Conservation (phyloP, 306 rosid species). For the Cucumis melo region DNA sequence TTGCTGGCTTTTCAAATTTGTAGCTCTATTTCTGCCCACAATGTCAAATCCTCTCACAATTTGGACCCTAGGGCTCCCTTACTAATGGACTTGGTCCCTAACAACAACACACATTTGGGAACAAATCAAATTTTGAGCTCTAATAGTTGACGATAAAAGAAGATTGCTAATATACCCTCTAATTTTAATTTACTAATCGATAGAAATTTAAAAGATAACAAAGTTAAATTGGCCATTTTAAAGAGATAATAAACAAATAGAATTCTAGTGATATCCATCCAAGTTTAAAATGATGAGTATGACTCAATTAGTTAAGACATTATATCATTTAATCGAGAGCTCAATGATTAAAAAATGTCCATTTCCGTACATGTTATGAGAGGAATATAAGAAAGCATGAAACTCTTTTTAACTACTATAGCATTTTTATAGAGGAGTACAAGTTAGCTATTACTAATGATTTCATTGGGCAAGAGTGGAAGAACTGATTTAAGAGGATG, state of each 20-base stretch:
- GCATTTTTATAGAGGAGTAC: neutral
- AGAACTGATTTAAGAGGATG: neutral
- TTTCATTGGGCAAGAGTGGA: neutral
- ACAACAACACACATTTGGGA: neutral
- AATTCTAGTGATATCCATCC: no score
- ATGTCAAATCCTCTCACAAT: neutral
- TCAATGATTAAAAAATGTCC: no score
- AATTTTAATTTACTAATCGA: no score
- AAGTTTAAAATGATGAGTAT: no score
- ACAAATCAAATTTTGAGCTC: neutral
- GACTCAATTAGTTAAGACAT: no score
- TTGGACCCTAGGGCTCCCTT: conserved; percentile 4
- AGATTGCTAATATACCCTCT: neutral
- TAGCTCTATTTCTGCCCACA: neutral
- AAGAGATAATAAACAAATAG: no score
- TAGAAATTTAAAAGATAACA: no score
- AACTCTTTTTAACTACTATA: neutral
- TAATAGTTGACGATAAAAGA: neutral
- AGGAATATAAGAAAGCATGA: neutral
- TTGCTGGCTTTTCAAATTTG: neutral
- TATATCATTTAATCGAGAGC: no score
- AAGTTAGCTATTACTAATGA: neutral
- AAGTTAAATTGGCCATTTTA: no score
- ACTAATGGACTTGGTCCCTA: neutral
- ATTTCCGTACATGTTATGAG: no score